phyloP scores from a whole-genome alignment of 1,284 basidiomycete genomes.

The Cerioporus squamosus region DNA sequence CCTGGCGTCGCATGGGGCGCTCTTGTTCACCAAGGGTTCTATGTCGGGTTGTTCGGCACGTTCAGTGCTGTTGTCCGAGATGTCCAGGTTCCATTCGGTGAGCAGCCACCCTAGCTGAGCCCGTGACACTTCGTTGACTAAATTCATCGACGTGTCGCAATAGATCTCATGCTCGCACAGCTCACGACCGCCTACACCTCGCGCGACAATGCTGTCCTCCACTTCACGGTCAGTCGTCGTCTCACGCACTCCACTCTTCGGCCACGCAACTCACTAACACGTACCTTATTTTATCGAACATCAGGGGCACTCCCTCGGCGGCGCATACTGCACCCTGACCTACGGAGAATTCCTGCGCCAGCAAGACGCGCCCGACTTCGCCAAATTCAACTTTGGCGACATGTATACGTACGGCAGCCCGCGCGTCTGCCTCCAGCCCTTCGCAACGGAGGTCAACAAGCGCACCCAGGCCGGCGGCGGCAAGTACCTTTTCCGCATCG shows the following conservation, averaged over 20 bases:
- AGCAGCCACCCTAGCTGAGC: too few species aligned
- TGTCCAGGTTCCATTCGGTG: constrained; percentile 5
- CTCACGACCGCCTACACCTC: neutral
- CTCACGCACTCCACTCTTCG: neutral
- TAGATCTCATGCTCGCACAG: constrained; percentile 9
- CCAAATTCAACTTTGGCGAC: constrained; percentile 6
- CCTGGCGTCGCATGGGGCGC: constrained; percentile 4
- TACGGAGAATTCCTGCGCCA: constrained; percentile 16
- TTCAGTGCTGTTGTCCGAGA: neutral
- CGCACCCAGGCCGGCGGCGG: constrained; percentile 4
- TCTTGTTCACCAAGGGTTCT: constrained; percentile 11
- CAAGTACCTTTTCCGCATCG: constrained; percentile 9
- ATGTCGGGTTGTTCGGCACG: constrained; percentile 7
- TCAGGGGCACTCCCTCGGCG: constrained; percentile 18
- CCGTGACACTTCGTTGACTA: too few species aligned
- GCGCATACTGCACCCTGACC: constrained; percentile 9
- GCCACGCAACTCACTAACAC: neutral
- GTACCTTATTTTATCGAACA: neutral
- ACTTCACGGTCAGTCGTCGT: neutral
- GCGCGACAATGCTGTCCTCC: neutral
- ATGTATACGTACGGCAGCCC: constrained; percentile 10
- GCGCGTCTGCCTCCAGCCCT: constrained; percentile 10
- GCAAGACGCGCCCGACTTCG: neutral
- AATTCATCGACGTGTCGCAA: neutral
- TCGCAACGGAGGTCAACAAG: neutral